phyloP scores from a whole-genome alignment of 2,329 filamentous ascomycete species.

The Microdochium bolleyi region DNA sequence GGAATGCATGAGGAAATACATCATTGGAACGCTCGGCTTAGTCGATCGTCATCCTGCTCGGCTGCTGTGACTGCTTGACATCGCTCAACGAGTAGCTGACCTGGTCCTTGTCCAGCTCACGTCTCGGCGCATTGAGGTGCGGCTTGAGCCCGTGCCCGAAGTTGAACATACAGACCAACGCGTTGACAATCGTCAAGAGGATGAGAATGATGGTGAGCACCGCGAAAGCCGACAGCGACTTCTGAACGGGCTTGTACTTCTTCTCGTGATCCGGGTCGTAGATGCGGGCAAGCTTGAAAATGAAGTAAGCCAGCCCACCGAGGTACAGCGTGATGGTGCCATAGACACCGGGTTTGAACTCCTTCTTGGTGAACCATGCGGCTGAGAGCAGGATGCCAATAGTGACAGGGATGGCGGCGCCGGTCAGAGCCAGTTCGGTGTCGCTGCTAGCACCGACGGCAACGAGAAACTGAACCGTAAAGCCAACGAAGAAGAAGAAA shows the following conservation, averaged over 20 bases:
- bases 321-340: constrained; percentile 78
- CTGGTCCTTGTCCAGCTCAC: constrained; percentile 46
- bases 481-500: constrained; percentile 99
- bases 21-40: constrained; percentile 29
- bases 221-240: constrained; percentile 86
- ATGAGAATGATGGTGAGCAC: constrained; percentile 87
- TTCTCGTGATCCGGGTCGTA: constrained; percentile 55
- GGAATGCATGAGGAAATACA: no score
- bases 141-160: constrained; percentile 85
- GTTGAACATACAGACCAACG: constrained; percentile 80
- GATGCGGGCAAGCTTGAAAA: constrained; percentile 97
- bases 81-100: constrained; percentile 47
- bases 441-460: constrained; percentile 66
- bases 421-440: constrained; percentile 77
- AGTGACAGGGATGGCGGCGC: constrained; percentile 84
- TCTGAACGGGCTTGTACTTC: constrained; percentile 71
- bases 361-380: constrained; percentile 75
- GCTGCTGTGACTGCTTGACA: constrained; percentile 41
- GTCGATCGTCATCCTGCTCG: constrained; percentile 55
- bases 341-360: constrained; percentile 73
- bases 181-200: constrained; percentile 79
- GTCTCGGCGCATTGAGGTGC: constrained; percentile 54
- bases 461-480: constrained; percentile 96
- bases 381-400: constrained; percentile 81
- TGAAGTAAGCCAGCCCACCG: constrained; percentile 85